Evolutionary conservation across 345 rosid genomes (phyloP), one percentile per base, ranked within the genome.

Genomic region (Melaleuca quinquenervia): DNA sequence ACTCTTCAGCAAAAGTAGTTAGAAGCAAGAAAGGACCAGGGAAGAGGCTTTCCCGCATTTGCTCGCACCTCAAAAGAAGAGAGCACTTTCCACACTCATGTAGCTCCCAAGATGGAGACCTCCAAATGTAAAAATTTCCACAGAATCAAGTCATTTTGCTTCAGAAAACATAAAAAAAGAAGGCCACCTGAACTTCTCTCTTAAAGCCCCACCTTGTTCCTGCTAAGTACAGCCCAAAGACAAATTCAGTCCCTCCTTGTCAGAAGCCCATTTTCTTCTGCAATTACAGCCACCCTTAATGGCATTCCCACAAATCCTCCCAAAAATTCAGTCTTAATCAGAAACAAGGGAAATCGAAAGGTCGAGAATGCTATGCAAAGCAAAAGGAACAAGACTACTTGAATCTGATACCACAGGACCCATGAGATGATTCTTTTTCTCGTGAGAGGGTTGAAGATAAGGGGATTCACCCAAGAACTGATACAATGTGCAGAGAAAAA

Each of bases 51-150:
- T 58, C 70, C n/a, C 36, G 80, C 48, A 70, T 70, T 36, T 70
- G 80, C 48, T 18, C 36, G 78, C 32, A 82, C 88, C 86, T 84
- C 88, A 78, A 86, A 74, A 89, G 89, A 88, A 85, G 85, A 88
- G 84, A 75, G 88, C 88, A 93, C 90, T 91, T 92, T 92, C 94
- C 92, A 53, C 87, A 82, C 84, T 84, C 88, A 90, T 85, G 80
- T 49, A 89, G 88, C 88, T 85, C 87, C 87, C 86, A 85, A 86
- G 41, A 48, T 44, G 84, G 90, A 86, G 86, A 36, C 85, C 88
- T 85, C 90, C 88, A 74, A 75, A 90, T 86, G 91, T 84, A 88
- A 87, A 89, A 88, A 50, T 74, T 49, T 85, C 75, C 88, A 89
- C 7, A 70, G 22, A 70, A 70, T 70, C 87, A 88, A 88, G 51